Evolutionary conservation across 140 eudicot species (phyloP).

Genomic region (Anethum foeniculum): DNA sequence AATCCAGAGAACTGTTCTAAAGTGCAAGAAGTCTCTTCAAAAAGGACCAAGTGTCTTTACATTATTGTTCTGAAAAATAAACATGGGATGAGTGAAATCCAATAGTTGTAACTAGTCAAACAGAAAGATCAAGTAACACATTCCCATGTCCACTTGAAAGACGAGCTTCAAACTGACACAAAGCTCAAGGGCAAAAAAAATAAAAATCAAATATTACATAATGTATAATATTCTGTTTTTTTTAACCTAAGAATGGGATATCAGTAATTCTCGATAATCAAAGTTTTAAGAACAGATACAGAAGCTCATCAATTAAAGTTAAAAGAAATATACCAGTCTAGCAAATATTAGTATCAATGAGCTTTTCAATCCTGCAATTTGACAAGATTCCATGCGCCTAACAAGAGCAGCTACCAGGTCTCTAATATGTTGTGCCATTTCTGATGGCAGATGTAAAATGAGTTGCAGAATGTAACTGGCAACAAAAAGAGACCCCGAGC

Average conservation of each 20-base stretch:
- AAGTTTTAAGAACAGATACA: background rate
- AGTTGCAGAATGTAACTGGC: slow-evolving; percentile 91
- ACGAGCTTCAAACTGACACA: background rate
- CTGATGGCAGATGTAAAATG: slow-evolving; percentile 76
- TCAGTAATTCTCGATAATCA: background rate
- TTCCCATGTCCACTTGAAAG: background rate
- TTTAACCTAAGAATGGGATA: background rate
- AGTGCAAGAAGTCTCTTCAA: background rate
- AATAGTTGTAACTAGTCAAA: background rate
- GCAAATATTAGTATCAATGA: slow-evolving; percentile 81
- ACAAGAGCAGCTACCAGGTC: slow-evolving; percentile 87
- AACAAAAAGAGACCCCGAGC: slow-evolving; percentile 94
- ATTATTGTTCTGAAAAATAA: background rate
- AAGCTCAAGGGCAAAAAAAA: background rate
- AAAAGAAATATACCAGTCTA: slow-evolving; percentile 50
- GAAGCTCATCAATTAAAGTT: background rate
- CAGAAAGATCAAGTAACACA: background rate
- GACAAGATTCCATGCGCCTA: slow-evolving; percentile 82
- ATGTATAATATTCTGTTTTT: background rate
- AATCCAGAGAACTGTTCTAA: background rate
- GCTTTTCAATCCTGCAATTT: slow-evolving; percentile 72
- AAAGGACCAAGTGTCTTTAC: background rate
- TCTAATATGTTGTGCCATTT: slow-evolving; percentile 82
- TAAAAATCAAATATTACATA: background rate
- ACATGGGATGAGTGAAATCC: background rate